A percentile compares a stretch with the other conserved stretches of the same genome.
These are phyloP conservation scores for Clonostachys byssicola DNA, from an alignment of 2,329 filamentous ascomycete genomes.

Conservation along the genomic window DNA sequence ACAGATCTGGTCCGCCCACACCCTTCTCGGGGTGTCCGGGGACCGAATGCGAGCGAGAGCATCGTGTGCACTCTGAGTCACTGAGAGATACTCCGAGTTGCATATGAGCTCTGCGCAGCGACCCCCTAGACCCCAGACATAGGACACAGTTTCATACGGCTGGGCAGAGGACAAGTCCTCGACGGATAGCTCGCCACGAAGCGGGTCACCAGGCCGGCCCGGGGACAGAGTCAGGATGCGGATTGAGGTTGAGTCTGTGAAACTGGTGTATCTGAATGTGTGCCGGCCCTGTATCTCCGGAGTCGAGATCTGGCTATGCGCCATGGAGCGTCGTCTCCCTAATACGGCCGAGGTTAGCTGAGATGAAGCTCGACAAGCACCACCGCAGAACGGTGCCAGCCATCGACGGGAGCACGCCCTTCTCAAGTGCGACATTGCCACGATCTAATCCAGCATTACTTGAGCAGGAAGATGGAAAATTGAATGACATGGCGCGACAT, in stretches of 20 bases:
- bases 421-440: no score
- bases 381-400: no score
- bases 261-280: slow-evolving; percentile 13
- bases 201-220: slow-evolving; percentile 15
- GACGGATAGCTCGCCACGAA: slow-evolving; percentile 15
- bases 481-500: no score
- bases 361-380: no score
- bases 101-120: slow-evolving; percentile 13
- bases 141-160: slow-evolving; percentile 27
- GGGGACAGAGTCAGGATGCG: slow-evolving; percentile 25
- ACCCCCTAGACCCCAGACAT: slow-evolving; percentile 23
- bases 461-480: no score
- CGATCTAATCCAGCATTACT: no score
- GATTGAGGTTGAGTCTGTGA: slow-evolving; percentile 12
- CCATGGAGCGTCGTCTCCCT: no score
- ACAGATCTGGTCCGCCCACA: slow-evolving; percentile 35
- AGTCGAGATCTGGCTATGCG: no score
- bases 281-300: neutral
- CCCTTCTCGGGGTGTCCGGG: slow-evolving; percentile 12
- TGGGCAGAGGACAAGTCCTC: slow-evolving; percentile 12
- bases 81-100: slow-evolving; percentile 8
- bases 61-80: slow-evolving; percentile 21
- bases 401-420: no score
- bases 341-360: no score
- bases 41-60: slow-evolving; percentile 20